Conservation (phyloP, 768 basidiomycete species). For the Crassisporium funariophilum region DNA sequence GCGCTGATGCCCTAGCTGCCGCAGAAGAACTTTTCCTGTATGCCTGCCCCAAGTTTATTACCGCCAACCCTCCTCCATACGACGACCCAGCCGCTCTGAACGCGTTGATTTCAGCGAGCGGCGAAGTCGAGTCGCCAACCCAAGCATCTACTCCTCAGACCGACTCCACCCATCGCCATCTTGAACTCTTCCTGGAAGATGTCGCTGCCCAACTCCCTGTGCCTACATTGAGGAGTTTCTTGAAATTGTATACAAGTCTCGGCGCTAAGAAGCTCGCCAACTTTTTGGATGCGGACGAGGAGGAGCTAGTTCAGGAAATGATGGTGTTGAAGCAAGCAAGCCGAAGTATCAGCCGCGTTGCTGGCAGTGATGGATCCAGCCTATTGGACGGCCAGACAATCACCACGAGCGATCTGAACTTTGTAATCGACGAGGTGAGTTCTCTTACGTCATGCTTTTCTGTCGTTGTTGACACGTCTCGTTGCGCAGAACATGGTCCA, state of each 20-base stretch:
- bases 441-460: background rate
- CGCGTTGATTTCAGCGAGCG: conserved; percentile 42
- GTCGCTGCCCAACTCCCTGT: conserved; percentile 76
- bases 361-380: conserved; percentile 52
- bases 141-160: conserved; percentile 33
- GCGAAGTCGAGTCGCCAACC: conserved; percentile 36
- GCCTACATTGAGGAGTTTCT: conserved; percentile 85
- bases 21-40: conserved; percentile 94
- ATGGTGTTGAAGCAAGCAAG: conserved; percentile 95
- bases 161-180: conserved; percentile 85
- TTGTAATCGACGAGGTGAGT: conserved; percentile 89
- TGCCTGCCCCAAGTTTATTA: conserved; percentile 96
- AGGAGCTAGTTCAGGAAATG: conserved; percentile 93
- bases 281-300: conserved; percentile 91
- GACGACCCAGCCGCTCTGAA: conserved; percentile 71
- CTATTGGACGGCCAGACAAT: conserved; percentile 86
- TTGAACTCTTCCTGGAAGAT: conserved; percentile 81
- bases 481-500: conserved; percentile 86
- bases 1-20: conserved; percentile 60
- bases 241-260: conserved; percentile 94
- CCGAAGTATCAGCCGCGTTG: conserved; percentile 70
- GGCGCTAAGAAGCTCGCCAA: conserved; percentile 89
- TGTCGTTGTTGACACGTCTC: background rate
- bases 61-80: conserved; percentile 92
- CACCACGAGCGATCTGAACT: conserved; percentile 92